Conservation (phyloP, 257 asterid genomes). For the Jasminum sambac region DNA sequence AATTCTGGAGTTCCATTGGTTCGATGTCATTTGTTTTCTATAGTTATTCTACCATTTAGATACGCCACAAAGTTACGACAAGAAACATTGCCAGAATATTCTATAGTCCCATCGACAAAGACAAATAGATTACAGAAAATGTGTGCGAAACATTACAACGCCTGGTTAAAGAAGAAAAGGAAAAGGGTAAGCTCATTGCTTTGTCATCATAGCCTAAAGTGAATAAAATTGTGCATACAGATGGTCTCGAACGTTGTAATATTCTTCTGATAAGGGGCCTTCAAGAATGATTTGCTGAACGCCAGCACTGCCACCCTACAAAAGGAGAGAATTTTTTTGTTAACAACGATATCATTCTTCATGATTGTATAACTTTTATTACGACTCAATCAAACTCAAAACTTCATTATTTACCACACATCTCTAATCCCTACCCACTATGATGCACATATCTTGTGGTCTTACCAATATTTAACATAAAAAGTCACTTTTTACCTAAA, state of each 20-base stretch:
- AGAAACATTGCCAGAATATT: not conserved
- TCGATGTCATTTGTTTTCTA: too few species aligned
- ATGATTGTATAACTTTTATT: slow-evolving; percentile 12
- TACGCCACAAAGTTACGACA: too few species aligned
- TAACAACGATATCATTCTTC: not conserved
- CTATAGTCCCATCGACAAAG: not conserved
- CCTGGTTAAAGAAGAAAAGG: not conserved
- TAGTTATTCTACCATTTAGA: too few species aligned
- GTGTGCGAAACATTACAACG: not conserved
- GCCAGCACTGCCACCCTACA: slow-evolving; percentile 72
- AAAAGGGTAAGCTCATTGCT: not conserved
- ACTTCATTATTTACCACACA: too few species aligned
- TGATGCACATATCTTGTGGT: too few species aligned
- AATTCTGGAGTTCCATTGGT: too few species aligned
- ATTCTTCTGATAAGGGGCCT: slow-evolving; percentile 94
- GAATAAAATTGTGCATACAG: slow-evolving; percentile 84
- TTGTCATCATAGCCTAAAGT: slow-evolving; percentile 40
- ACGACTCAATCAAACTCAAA: too few species aligned
- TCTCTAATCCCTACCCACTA: too few species aligned
- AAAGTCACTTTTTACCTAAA: too few species aligned
- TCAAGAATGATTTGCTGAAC: slow-evolving; percentile 88
- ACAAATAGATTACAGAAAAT: not conserved
- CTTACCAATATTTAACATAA: too few species aligned
- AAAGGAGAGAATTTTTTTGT: too few species aligned
- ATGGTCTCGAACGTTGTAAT: slow-evolving; percentile 75